These are phyloP conservation scores for Populus tomentosa DNA, from an alignment of 441 rosid species.

Conservation along the genomic window DNA sequence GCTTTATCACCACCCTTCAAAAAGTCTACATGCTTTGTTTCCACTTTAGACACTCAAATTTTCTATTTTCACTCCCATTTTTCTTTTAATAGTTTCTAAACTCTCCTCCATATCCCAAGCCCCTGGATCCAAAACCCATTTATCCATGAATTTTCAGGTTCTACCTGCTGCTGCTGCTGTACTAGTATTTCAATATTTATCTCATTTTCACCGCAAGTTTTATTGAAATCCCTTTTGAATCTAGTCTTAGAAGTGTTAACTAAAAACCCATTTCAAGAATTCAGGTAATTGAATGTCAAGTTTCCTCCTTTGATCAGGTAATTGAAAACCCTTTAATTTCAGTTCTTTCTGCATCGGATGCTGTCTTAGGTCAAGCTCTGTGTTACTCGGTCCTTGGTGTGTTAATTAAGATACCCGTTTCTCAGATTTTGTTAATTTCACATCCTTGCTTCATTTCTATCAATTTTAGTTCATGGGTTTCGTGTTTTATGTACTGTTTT, in stretches of 20 bases:
- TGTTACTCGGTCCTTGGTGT: neutral
- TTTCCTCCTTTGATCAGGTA: neutral
- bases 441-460: neutral
- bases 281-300: neutral
- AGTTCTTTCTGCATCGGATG: neutral
- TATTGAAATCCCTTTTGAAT: neutral
- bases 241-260: constrained; percentile 14
- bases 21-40: neutral
- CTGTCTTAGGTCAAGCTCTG: neutral
- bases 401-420: neutral
- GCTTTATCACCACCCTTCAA: neutral
- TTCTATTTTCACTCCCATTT: neutral
- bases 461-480: constrained; percentile 19
- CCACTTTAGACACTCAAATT: neutral
- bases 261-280: constrained; percentile 23
- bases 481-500: neutral
- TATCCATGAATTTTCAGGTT: neutral
- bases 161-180: neutral
- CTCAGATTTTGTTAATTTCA: neutral
- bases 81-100: neutral
- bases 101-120: neutral
- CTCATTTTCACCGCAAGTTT: neutral
- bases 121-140: constrained; percentile 9
- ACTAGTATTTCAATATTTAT: too few relatives aligned
- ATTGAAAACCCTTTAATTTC: neutral